Conservation (phyloP, 495 filamentous ascomycete genomes). For the Sabuloglossum arenarium region DNA sequence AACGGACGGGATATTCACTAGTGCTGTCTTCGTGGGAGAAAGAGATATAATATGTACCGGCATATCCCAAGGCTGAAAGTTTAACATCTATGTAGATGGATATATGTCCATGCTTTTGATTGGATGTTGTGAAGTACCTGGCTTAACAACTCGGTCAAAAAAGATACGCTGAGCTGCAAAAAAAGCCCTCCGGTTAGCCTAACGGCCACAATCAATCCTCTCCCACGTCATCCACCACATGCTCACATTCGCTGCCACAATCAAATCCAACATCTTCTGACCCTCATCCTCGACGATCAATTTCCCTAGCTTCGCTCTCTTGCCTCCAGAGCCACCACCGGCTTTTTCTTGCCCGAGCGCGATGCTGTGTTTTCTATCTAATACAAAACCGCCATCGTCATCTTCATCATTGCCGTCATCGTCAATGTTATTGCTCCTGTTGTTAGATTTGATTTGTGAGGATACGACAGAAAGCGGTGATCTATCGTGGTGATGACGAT, state of each 20-base stretch:
- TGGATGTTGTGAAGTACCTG: too few relatives aligned
- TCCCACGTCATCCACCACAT: conserved; percentile 63
- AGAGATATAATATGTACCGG: too few relatives aligned
- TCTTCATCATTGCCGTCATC: not conserved
- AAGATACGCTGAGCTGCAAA: too few relatives aligned
- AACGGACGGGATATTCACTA: too few relatives aligned
- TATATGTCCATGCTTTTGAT: too few relatives aligned
- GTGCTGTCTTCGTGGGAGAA: too few relatives aligned
- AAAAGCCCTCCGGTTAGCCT: not conserved
- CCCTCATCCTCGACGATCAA: conserved; percentile 80
- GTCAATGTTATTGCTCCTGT: too few relatives aligned
- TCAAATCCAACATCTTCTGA: conserved; percentile 83
- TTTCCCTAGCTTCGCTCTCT: conserved; percentile 82
- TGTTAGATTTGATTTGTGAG: not conserved
- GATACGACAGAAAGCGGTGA: not conserved
- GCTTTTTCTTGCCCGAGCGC: conserved; percentile 60
- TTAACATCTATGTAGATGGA: too few relatives aligned
- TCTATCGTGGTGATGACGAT: not conserved
- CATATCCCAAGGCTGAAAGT: too few relatives aligned
- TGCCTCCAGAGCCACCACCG: conserved; percentile 64
- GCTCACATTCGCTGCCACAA: conserved; percentile 77
- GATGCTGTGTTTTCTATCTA: conserved; percentile 19
- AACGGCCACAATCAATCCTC: not conserved
- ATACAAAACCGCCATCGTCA: not conserved
- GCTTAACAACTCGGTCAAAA: too few relatives aligned